Percentiles rank a stretch among this genome's conserved stretches.
phyloP scores from a whole-genome alignment of 805 yeast genomes.

The Saturnispora silvae region DNA sequence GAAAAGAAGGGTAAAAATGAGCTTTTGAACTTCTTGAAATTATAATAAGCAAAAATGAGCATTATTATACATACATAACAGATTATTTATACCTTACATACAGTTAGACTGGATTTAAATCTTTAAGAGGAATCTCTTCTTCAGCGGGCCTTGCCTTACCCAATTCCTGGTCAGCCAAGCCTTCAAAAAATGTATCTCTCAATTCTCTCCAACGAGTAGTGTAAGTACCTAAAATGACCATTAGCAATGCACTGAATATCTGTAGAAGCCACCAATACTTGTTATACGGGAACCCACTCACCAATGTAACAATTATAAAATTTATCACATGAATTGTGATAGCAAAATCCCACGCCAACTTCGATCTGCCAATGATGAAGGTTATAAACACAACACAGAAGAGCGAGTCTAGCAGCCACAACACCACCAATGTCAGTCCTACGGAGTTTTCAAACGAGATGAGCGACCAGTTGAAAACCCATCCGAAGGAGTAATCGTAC shows the following conservation, averaged over 20 bases:
- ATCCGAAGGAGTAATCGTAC: conserved; percentile 48
- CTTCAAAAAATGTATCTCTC: conserved; percentile 81
- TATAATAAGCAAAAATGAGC: neutral
- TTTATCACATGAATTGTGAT: conserved; percentile 83
- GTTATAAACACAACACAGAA: conserved; percentile 79
- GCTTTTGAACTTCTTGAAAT: conserved; percentile 45
- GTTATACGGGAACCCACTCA: conserved; percentile 58
- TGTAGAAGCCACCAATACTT: conserved; percentile 83
- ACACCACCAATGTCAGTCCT: conserved; percentile 60
- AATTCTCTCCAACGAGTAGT: conserved; percentile 87
- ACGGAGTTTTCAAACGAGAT: conserved; percentile 65
- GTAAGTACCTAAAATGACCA: conserved; percentile 81
- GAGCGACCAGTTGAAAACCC: conserved; percentile 76
- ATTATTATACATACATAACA: neutral
- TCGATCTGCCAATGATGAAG: conserved; percentile 81
- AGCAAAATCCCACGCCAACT: conserved; percentile 94
- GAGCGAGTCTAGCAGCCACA: conserved; percentile 80
- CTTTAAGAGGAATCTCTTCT: conserved; percentile 6
- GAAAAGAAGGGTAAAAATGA: conserved; percentile 60
- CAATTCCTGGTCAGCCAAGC: conserved; percentile 52
- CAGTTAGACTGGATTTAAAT: conserved; percentile 1
- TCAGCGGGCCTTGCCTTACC: conserved; percentile 22
- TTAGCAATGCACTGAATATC: conserved; percentile 48
- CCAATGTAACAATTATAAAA: conserved; percentile 55
- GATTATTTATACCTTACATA: neutral